Conservation (phyloP, 495 filamentous ascomycete genomes). For the Penicillium subrubescens region DNA sequence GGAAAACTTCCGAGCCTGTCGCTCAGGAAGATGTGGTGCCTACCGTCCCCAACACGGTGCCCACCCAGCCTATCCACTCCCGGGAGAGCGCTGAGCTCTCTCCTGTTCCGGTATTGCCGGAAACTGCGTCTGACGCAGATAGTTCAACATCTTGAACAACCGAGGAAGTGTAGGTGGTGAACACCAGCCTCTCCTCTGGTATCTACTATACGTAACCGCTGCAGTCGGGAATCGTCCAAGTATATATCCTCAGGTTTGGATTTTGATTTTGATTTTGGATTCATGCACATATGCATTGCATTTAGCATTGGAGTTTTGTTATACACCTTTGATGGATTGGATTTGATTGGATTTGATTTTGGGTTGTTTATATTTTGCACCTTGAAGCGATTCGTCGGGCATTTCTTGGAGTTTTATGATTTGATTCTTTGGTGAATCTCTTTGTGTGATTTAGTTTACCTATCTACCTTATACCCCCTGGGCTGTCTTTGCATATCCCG, state of each 20-base stretch:
- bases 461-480: constrained; percentile 17
- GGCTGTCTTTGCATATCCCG: constrained; percentile 10
- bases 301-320: constrained; percentile 9
- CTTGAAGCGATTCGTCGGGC: constrained; percentile 16
- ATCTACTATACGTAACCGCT: neutral
- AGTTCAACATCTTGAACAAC: constrained; percentile 21
- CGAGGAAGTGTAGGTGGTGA: neutral
- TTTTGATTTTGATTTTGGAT: neutral
- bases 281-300: constrained; percentile 7
- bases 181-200: neutral
- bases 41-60: constrained; percentile 30
- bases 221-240: neutral
- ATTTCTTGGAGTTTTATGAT: neutral
- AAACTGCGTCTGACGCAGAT: constrained; percentile 32
- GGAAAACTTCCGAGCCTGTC: constrained; percentile 19
- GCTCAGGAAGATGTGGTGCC: constrained; percentile 29
- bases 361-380: constrained; percentile 14
- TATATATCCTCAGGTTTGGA: constrained; percentile 6
- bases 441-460: constrained; percentile 23
- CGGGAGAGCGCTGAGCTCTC: constrained; percentile 13
- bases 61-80: constrained; percentile 38
- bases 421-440: no score
- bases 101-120: constrained; percentile 25
- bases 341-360: constrained; percentile 1
- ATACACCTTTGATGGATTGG: neutral